Evolutionary conservation across 345 rosid species (phyloP), one percentile per base, ranked within the genome.

Genomic region (Camelina hispida): DNA sequence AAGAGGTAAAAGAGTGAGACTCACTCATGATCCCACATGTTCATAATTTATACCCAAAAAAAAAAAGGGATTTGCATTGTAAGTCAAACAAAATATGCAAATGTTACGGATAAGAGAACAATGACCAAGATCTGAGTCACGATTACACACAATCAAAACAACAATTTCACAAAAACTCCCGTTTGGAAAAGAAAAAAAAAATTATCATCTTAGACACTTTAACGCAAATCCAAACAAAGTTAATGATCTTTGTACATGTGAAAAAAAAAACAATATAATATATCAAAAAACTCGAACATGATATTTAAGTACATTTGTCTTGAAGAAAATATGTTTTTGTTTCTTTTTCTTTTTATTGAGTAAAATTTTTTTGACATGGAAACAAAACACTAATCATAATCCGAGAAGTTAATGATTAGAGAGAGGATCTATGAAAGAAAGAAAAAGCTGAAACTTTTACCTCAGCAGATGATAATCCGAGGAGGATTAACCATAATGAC

Each of bases 21-120:
- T 74, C 59, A 66, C 72, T 66, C 65, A 73, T 47, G 28, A 74
- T 37, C 59, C 40, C 78, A 74, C 72, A 74, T 74, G 72, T 25
- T 53, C 40, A 48, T 13, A 61, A 22, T 15, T 15, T 55, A 22
- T 13, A 32, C n/a, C 8, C 14, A 20, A 61, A 13, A 14, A 13
- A 25, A 28, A 38, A 6, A 3, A 8, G 4, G 13, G 5, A 40
- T 52, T 72, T 42, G 58, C 55, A 65, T 28, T 9, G 13, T 52
- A 53, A 73, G 63, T 73, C 77, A 73, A 73, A 54, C 53, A 69
- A 7, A 38, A 60, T 7, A 17, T 28, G 25, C 52, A 40, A 40
- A 28, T 42, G 14, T 63, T 13, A 15, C 53, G 23, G 63, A 63
- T 72, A 42, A 63, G 30, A 61, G 16, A 72, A 63, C 16, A 53